phyloP scores from a whole-genome alignment of 1,139 yeast species.

The Blastobotrys illinoisensis region DNA sequence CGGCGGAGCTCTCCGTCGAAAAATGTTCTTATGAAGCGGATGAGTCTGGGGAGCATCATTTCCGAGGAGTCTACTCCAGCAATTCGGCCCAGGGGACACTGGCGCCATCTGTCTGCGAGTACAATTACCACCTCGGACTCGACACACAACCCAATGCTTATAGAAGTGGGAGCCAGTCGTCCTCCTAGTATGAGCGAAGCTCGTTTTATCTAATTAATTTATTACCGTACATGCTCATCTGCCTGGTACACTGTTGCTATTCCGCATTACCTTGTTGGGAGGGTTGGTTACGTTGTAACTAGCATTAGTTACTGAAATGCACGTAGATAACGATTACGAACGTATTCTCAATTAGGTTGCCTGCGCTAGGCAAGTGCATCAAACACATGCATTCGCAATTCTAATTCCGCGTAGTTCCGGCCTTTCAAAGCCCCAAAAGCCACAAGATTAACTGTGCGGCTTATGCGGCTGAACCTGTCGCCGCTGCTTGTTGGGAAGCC shows the following conservation, averaged over 20 bases:
- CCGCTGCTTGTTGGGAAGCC: not conserved
- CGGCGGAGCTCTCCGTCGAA: not conserved
- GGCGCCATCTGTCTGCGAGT: not conserved
- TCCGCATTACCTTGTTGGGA: too few species aligned
- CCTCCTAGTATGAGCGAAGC: not conserved
- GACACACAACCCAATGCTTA: not conserved
- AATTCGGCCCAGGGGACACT: not conserved
- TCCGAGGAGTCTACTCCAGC: not conserved
- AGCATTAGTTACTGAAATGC: too few species aligned
- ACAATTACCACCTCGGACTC: not conserved
- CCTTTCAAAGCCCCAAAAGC: not conserved
- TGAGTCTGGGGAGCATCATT: not conserved
- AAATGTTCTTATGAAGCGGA: not conserved
- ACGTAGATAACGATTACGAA: too few species aligned
- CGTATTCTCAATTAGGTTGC: too few species aligned
- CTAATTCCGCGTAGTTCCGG: not conserved
- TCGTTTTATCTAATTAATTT: not conserved
- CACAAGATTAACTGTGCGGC: not conserved
- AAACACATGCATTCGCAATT: not conserved
- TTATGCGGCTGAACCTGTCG: not conserved
- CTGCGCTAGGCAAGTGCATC: too few species aligned
- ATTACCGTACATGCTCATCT: not conserved
- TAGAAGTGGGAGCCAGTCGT: not conserved
- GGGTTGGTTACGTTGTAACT: too few species aligned
- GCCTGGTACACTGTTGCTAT: not conserved